These are phyloP conservation scores for Plectosphaerella sp. DNA, from an alignment of 2,329 filamentous ascomycete genomes.

Conservation along the genomic window DNA sequence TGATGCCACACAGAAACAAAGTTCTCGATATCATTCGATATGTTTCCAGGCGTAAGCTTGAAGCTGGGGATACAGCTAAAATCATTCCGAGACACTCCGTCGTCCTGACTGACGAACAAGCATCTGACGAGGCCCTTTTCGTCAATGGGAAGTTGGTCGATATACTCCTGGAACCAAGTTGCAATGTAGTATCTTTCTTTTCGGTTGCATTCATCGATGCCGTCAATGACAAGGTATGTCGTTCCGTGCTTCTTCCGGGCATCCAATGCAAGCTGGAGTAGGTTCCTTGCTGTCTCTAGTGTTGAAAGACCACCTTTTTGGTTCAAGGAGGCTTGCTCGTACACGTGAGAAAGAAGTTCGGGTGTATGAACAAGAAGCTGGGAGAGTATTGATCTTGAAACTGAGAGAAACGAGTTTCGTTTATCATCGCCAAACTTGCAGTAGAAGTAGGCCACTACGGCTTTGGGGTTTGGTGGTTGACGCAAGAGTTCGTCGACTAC, in stretches of 20 bases:
- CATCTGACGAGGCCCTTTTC: neutral
- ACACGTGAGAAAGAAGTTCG: neutral
- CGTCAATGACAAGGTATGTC: neutral
- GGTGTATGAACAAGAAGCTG: neutral
- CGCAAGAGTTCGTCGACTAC: no score
- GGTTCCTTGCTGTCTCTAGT: neutral
- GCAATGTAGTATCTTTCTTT: neutral
- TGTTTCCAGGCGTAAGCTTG: neutral
- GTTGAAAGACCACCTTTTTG: neutral
- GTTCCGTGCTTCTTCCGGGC: neutral
- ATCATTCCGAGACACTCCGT: neutral
- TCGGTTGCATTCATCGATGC: neutral
- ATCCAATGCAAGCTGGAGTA: neutral
- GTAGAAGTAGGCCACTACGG: no score
- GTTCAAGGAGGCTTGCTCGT: neutral
- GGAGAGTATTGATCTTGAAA: no score
- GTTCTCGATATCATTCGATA: neutral
- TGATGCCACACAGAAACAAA: neutral
- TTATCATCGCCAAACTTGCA: no score
- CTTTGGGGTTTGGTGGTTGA: no score
- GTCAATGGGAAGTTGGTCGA: neutral
- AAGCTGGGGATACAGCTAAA: neutral
- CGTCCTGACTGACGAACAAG: neutral
- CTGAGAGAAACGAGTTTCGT: no score
- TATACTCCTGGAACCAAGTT: neutral